A percentile compares a stretch with the other conserved stretches of the same genome.
phyloP scores from a whole-genome alignment of 2,329 filamentous ascomycete species.

The Colletotrichum camelliae region DNA sequence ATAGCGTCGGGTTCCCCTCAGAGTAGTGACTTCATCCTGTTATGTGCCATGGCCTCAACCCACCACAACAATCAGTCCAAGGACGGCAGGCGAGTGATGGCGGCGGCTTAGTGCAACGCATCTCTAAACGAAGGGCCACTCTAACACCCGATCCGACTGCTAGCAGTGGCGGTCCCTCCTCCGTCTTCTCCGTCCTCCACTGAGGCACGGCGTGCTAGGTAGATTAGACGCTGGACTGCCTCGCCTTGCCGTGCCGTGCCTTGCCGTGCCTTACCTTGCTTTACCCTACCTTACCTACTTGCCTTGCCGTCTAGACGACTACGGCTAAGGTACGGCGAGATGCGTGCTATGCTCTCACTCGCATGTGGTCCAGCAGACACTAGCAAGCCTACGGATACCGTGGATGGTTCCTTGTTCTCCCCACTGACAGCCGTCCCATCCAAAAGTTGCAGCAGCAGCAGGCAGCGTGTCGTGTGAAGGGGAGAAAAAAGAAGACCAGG shows the following conservation, averaged over 20 bases:
- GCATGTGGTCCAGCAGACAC: background rate
- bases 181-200: background rate
- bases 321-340: background rate
- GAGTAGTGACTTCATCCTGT: background rate
- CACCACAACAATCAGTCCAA: background rate
- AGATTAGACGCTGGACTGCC: background rate
- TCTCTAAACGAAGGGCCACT: background rate
- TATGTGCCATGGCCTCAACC: background rate
- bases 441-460: background rate
- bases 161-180: background rate
- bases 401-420: background rate
- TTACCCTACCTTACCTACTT: background rate
- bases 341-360: background rate
- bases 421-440: background rate
- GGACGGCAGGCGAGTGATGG: constrained; percentile 7
- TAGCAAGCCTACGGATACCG: background rate
- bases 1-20: background rate
- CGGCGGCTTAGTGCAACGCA: constrained; percentile 9
- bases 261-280: background rate
- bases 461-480: background rate
- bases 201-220: background rate
- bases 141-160: constrained; percentile 2
- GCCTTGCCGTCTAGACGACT: background rate
- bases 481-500: background rate
- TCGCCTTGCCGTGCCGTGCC: background rate